Base-by-base conservation (phyloP, 495 filamentous ascomycete genomes). In the Penicillium cinerascens region DNA sequence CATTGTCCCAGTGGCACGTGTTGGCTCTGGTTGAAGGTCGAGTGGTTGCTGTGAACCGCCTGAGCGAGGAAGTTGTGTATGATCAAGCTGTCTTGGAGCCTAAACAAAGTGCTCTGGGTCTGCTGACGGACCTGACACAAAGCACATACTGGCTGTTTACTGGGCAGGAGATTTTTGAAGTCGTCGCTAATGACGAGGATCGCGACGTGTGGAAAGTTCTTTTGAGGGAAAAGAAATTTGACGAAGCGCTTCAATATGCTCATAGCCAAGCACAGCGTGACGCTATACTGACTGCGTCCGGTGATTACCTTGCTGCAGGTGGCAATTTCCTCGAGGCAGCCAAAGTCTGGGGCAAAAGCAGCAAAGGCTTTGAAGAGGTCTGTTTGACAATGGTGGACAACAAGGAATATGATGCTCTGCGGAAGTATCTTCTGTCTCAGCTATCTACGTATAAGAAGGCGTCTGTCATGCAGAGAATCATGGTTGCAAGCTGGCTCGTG, bases 121-220 rank as follows among this genome's bases (percentile, higher is more conserved):
- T 98, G 17, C 83, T 88, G 58, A 85, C 90, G 5, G 93, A 98
- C 67, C 77, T 86, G 26, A 91, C 90, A 58, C 95, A 97, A 73
- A 92, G 89, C 53, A 98, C 93, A 1, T 97, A 88, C 63, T 98
- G 93, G 93, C 80, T 97, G 16, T 96, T 97, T 63, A 97, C 95
- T 1, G 76, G 79, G 5, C 76, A 87, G 50, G 89, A 93, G 53
- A 96, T 98, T 44, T 96, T 87, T 59, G 95, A 98, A 72, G 87
- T 98, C 41, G 88, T 91, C 9, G 86, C 89, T 16, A 85, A 81
- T 20, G 89, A 97, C 42, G 95, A 98, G 63, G 89, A 92, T 59
- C 73, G 92, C 57, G 91, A 97, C 72, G 80, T 97, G 23, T 98
- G 93, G 93, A 88, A 87, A 63, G 87, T 97, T 18, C 86, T 96